Evolutionary conservation across 2,329 filamentous ascomycete species (phyloP), one percentile per base, ranked within the genome.

Genomic region (Dactylella cylindrospora): DNA sequence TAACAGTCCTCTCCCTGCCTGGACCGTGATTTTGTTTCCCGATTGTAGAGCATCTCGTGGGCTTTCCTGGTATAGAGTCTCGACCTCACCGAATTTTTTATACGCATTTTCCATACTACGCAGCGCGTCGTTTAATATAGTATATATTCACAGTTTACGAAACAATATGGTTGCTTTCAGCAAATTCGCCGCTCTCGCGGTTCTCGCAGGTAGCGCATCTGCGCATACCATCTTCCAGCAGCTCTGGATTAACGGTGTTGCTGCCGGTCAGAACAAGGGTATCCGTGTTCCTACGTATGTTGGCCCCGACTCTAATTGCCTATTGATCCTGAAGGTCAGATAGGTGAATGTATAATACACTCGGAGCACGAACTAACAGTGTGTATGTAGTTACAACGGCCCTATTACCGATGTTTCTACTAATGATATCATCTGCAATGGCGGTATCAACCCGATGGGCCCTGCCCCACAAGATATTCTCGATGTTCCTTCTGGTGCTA

Each of bases 401-500:
- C 57, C 57, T 2, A 47, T 62, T 38, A 26, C 38, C 10, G 49
- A 62, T 50, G 57, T 62, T n/a, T 33, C 17, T 13, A 19, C 25
- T 10, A 50, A 49, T 36, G 49, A 43, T 22, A 54, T 62, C 32
- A 52, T 54, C 23, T 62, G 57, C 43, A 62, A 62, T 33, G 53
- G 53, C 5, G 53, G 41, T 32, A 29, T 43, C 26, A 62, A 52
- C 40, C 46, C 49, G 12, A 38, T 54, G 36, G 28, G 15, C 25
- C 57, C 57, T 33, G 73, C 38, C 71, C 74, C 60, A 73, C 72
- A 54, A 65, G 71, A 33, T 69, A 69, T 66, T 64, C 53, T 62
- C 47, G 23, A 32, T 17, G 51, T 64, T 15, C 57, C 45, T 52
- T 68, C 66, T 2, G 77, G 78, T 5, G 70, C 72, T 8, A 77